Evolutionary conservation across 2,329 filamentous ascomycete species (phyloP).

Genomic region (Xylaria digitata): DNA sequence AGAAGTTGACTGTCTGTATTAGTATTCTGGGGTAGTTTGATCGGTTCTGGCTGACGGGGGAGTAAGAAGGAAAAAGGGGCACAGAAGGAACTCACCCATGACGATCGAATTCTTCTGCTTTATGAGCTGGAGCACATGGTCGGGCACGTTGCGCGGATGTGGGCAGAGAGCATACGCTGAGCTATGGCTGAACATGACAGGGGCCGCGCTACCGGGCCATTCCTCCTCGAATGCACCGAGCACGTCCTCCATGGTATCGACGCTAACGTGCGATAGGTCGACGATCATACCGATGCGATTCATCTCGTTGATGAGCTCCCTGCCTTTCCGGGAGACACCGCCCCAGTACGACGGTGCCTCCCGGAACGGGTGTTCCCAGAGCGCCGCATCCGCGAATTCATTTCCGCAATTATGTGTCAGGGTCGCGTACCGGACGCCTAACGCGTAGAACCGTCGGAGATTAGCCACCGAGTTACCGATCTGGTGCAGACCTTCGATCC

Average conservation of each 20-base stretch:
- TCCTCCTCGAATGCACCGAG: slow-evolving; percentile 65
- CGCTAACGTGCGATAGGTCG: slow-evolving; percentile 80
- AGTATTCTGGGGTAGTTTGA: not conserved
- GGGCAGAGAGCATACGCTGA: slow-evolving; percentile 84
- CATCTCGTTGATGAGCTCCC: slow-evolving; percentile 83
- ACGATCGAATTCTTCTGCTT: slow-evolving; percentile 79
- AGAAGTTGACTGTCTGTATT: slow-evolving; percentile 74
- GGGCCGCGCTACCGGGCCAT: slow-evolving; percentile 80
- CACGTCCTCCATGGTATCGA: slow-evolving; percentile 87
- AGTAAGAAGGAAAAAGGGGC: not conserved
- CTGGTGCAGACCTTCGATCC: slow-evolving; percentile 90
- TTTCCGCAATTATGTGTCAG: slow-evolving; percentile 96
- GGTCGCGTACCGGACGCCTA: slow-evolving; percentile 89
- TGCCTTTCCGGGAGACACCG: slow-evolving; percentile 79
- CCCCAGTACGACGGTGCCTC: slow-evolving; percentile 70
- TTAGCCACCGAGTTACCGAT: slow-evolving; percentile 86
- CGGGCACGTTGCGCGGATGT: slow-evolving; percentile 90
- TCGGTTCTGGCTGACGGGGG: not conserved
- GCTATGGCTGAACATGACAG: slow-evolving; percentile 90
- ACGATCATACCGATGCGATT: slow-evolving; percentile 96
- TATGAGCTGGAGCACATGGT: slow-evolving; percentile 82
- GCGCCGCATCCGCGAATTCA: slow-evolving; percentile 84
- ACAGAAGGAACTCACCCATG: slow-evolving; percentile 64
- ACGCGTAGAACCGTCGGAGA: slow-evolving; percentile 77
- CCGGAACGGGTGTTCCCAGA: slow-evolving; percentile 65